Evolutionary conservation across 2,329 filamentous ascomycete genomes (phyloP), one percentile per base, ranked within the genome.

Genomic region (Cordyceps militaris): DNA sequence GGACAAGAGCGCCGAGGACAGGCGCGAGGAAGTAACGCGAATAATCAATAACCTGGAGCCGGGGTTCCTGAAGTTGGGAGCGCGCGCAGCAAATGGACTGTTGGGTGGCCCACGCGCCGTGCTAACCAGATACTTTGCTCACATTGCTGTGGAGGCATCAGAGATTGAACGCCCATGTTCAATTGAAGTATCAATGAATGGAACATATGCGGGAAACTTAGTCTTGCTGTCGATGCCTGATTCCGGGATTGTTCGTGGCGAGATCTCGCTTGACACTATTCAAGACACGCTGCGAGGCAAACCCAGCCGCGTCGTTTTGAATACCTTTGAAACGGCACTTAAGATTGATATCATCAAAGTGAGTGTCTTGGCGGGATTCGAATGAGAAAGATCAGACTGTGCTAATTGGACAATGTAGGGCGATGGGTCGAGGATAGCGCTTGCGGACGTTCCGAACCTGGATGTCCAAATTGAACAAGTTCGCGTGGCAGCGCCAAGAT

Each of bases 251-350:
- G 48, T 70, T 6, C 61, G 71, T 58, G 71, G 69, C 26, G 65
- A 64, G 24, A 66, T 73, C 38, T 71, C 77, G 49, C 71, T 78
- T 51, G 72, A 74, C 60, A 84, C 86, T 63, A 88, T 57, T 11
- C 11, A 36, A 10, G 13, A 9, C 21, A 3, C 4, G 7, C 10
- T 57, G 23, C 36, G 24, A 16, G 55, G 38, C 38, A 51, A 51
- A 24, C 38, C 11, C 28, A 40, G 28, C 26, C 10, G 28, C 11
- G 55, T n/a, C 19, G 16, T 51, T 23, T 5, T 38, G 21, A 23
- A 57, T 10, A 46, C 26, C 16, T 21, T 57, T 13, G 26, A 57
- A 8, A 36, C 47, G 4, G 44, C 38, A 30, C 16, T 75, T 9
- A 61, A 69, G 50, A 63, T 73, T 19, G 64, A 69, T 55, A 70